Percentiles rank a stretch among this genome's conserved stretches.
These are phyloP conservation scores for Ceratorhiza oryzae-sativae DNA, from an alignment of 1,284 basidiomycete species.

Conservation along the genomic window DNA sequence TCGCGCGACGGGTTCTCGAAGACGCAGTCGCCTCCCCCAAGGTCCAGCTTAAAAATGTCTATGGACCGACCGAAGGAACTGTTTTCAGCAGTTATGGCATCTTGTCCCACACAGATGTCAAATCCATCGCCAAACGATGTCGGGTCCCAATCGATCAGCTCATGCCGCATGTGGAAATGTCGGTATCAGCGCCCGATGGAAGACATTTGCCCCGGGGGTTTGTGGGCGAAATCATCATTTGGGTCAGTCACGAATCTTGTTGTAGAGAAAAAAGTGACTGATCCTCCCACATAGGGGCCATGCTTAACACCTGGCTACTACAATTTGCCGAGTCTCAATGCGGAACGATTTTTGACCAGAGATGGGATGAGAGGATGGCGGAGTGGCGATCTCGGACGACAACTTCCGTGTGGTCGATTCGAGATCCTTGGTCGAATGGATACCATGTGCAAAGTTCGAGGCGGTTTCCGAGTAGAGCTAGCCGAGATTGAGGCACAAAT, in stretches of 20 bases:
- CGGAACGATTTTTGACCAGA: background rate
- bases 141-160: background rate
- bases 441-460: conserved; percentile 6
- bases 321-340: background rate
- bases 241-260: background rate
- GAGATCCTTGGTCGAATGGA: conserved; percentile 7
- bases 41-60: background rate
- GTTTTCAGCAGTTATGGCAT: background rate
- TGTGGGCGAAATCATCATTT: conserved; percentile 15
- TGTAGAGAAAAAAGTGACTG: too few species aligned
- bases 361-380: conserved; percentile 20
- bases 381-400: background rate
- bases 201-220: background rate
- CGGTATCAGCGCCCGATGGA: background rate
- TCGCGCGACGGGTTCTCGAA: background rate
- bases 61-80: conserved; percentile 16
- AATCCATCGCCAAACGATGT: background rate
- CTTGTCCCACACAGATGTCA: background rate
- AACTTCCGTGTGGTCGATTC: background rate
- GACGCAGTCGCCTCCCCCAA: background rate
- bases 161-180: conserved; percentile 1
- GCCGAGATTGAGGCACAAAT: conserved; percentile 6
- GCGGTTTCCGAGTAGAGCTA: conserved; percentile 17
- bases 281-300: background rate
- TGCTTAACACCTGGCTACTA: conserved; percentile 4